These are phyloP conservation scores for Drosera spatulata DNA, from an alignment of 179 eudicot genomes.

Conservation along the genomic window DNA sequence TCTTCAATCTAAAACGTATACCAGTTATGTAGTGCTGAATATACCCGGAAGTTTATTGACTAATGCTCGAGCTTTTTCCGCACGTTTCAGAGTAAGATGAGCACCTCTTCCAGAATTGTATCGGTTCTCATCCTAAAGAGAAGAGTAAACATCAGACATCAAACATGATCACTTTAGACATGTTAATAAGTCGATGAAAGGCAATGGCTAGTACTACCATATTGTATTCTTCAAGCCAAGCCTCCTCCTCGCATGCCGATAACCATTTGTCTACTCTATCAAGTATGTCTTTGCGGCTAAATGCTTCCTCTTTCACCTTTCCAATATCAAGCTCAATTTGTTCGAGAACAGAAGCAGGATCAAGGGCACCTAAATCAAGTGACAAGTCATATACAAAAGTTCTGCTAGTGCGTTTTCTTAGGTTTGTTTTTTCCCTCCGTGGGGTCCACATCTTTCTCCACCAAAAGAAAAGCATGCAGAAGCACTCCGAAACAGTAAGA, in stretches of 20 bases:
- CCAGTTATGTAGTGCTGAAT: background rate
- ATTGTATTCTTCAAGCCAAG: conserved; percentile 91
- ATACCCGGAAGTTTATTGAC: conserved; percentile 86
- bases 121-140: conserved; percentile 74
- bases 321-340: conserved; percentile 46
- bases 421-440: no score
- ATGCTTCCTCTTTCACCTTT: conserved; percentile 81
- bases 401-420: no score
- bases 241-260: conserved; percentile 89
- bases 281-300: conserved; percentile 80
- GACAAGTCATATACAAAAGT: no score
- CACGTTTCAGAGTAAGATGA: conserved; percentile 88
- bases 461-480: no score
- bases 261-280: conserved; percentile 94
- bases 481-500: no score
- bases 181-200: background rate
- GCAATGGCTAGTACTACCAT: conserved; percentile 30
- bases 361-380: conserved; percentile 4
- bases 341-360: conserved; percentile 28
- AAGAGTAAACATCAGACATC: conserved; percentile 2
- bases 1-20: no score
- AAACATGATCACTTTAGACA: conserved; percentile 1
- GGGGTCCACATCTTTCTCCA: no score
- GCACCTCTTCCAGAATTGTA: conserved; percentile 94
- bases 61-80: conserved; percentile 89